Evolutionary conservation across 495 filamentous ascomycete genomes (phyloP).

Genomic region (Talaromyces thailandensis): DNA sequence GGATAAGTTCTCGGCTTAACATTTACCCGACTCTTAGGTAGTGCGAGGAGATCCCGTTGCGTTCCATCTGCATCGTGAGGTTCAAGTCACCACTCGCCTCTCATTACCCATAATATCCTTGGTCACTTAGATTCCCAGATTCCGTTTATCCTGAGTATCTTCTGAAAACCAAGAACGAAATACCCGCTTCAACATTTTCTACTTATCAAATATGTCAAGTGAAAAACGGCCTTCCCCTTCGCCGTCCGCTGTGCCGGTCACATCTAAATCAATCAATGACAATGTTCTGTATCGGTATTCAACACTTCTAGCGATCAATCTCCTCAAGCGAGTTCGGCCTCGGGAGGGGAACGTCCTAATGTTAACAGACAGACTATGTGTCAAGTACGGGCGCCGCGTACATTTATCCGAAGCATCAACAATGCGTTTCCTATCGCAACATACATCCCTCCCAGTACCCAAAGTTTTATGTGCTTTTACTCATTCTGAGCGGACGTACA

Average conservation of each 20-base stretch:
- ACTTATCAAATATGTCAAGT: neutral
- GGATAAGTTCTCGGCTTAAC: neutral
- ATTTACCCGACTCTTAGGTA: neutral
- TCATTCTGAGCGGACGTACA: constrained; percentile 31
- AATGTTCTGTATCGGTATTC: constrained; percentile 12
- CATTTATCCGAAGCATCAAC: constrained; percentile 39
- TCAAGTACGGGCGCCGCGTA: constrained; percentile 28
- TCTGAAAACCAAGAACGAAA: neutral
- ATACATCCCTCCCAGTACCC: constrained; percentile 45
- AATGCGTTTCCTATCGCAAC: constrained; percentile 34
- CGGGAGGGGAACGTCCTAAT: constrained; percentile 20
- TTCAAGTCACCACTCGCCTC: neutral
- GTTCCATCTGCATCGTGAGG: neutral
- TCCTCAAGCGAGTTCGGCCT: constrained; percentile 17
- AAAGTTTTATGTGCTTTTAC: constrained; percentile 40
- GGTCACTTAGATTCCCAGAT: neutral
- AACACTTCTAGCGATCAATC: constrained; percentile 19
- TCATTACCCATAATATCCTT: neutral
- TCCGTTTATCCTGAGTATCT: neutral
- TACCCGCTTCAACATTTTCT: neutral
- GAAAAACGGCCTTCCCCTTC: neutral
- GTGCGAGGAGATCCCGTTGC: neutral
- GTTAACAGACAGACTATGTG: constrained; percentile 24
- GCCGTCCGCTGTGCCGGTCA: constrained; percentile 3
- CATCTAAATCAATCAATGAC: constrained; percentile 15